A percentile compares a stretch with the other conserved stretches of the same genome.
phyloP scores from a whole-genome alignment of 1,139 yeast species.

The Scheffersomyces stambukii region DNA sequence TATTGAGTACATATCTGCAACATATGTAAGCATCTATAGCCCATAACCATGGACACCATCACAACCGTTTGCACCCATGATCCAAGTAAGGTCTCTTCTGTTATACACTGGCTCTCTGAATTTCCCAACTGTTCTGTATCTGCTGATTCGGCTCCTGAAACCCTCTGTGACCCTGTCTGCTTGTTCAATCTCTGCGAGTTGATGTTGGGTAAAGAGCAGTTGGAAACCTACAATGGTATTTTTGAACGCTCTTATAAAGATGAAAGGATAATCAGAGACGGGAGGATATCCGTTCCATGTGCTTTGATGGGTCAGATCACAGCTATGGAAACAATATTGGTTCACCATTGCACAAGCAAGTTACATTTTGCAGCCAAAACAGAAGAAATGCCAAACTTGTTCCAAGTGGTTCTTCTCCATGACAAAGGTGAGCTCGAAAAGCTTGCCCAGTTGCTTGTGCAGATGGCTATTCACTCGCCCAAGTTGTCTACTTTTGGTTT shows the following conservation, averaged over 20 bases:
- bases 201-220: constrained; percentile 15
- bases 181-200: constrained; percentile 12
- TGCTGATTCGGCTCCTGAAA: constrained; percentile 8
- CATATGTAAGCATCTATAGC: too few species aligned
- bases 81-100: constrained; percentile 9
- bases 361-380: neutral
- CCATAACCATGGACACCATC: too few species aligned
- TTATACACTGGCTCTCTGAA: constrained; percentile 23
- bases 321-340: neutral
- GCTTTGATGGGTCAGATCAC: neutral
- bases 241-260: constrained; percentile 1
- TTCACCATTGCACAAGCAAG: neutral
- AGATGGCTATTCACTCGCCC: constrained; percentile 19
- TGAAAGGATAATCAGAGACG: constrained; percentile 8
- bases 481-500: constrained; percentile 17
- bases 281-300: constrained; percentile 2
- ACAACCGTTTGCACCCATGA: too few species aligned
- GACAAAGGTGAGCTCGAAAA: constrained; percentile 14
- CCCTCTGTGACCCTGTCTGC: constrained; percentile 13
- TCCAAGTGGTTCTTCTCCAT: constrained; percentile 13
- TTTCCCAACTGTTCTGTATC: constrained; percentile 18
- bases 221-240: constrained; percentile 1
- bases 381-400: constrained; percentile 8
- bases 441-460: constrained; percentile 16
- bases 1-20: too few species aligned